Percentiles rank a stretch among this genome's conserved stretches.
Conservation (phyloP, 2,329 filamentous ascomycete species). For the Westerdykella aurantiaca region DNA sequence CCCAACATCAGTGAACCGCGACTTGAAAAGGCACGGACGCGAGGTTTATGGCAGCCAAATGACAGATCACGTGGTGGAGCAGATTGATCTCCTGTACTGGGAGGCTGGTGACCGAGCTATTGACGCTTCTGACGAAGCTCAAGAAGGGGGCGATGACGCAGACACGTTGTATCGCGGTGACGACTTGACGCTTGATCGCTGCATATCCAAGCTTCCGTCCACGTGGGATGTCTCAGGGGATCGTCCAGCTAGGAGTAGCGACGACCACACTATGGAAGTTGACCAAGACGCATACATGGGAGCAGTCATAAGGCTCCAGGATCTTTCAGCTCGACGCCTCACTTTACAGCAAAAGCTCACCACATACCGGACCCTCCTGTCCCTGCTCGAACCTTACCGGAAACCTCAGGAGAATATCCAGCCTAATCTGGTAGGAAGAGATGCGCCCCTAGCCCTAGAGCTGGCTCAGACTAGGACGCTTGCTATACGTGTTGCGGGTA, state of each 20-base stretch:
- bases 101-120: constrained; percentile 38
- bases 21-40: constrained; percentile 58
- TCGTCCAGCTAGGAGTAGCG: constrained; percentile 4
- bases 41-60: constrained; percentile 63
- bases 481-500: constrained; percentile 34
- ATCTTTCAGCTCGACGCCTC: constrained; percentile 47
- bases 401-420: constrained; percentile 49
- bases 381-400: constrained; percentile 49
- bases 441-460: constrained; percentile 61
- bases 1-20: constrained; percentile 52
- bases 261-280: constrained; percentile 5
- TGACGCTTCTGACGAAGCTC: constrained; percentile 10
- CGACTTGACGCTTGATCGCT: constrained; percentile 30
- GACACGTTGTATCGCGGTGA: constrained; percentile 28
- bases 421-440: constrained; percentile 60
- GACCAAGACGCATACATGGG: constrained; percentile 31
- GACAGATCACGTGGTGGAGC: constrained; percentile 65
- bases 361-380: constrained; percentile 46
- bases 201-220: constrained; percentile 28
- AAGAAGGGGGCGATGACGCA: constrained; percentile 15
- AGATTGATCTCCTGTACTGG: constrained; percentile 63
- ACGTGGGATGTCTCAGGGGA: constrained; percentile 23
- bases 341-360: constrained; percentile 44
- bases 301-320: constrained; percentile 43
- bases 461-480: constrained; percentile 61